Conservation (phyloP, 2,329 filamentous ascomycete species). For the Alternaria arbusti region DNA sequence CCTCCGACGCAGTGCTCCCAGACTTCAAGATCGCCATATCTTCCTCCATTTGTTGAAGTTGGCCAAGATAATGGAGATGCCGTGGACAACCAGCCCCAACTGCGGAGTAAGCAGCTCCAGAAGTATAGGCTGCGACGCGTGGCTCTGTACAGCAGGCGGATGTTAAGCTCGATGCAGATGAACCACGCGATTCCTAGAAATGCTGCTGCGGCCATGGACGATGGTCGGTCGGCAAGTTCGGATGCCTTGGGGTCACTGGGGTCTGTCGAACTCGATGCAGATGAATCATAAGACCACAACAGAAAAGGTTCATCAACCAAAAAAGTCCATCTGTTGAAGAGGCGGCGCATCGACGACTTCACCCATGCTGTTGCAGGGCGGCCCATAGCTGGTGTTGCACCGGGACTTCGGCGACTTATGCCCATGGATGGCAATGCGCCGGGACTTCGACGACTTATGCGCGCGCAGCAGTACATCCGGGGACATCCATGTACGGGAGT, state of each 20-base stretch:
- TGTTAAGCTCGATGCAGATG: conserved; percentile 51
- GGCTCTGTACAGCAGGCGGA: conserved; percentile 47
- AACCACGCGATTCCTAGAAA: conserved; percentile 39
- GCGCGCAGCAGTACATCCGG: background rate
- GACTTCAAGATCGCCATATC: background rate
- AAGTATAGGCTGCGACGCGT: conserved; percentile 56
- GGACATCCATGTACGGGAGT: conserved; percentile 16
- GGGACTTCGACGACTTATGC: background rate
- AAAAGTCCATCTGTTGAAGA: background rate
- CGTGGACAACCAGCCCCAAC: conserved; percentile 48
- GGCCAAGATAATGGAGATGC: conserved; percentile 51
- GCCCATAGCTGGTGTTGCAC: background rate
- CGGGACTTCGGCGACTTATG: background rate
- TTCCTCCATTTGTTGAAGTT: conserved; percentile 33
- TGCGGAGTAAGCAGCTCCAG: conserved; percentile 46
- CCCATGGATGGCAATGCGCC: background rate
- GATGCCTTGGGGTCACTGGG: background rate
- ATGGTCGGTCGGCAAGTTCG: background rate
- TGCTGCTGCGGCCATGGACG: conserved; percentile 13
- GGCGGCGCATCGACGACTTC: background rate
- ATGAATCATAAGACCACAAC: background rate
- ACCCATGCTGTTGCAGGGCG: background rate
- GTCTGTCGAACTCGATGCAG: background rate
- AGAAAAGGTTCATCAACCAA: background rate
- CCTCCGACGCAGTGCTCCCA: background rate